Base-by-base conservation (phyloP, 768 basidiomycete species). In the Suillus hirtellus region DNA sequence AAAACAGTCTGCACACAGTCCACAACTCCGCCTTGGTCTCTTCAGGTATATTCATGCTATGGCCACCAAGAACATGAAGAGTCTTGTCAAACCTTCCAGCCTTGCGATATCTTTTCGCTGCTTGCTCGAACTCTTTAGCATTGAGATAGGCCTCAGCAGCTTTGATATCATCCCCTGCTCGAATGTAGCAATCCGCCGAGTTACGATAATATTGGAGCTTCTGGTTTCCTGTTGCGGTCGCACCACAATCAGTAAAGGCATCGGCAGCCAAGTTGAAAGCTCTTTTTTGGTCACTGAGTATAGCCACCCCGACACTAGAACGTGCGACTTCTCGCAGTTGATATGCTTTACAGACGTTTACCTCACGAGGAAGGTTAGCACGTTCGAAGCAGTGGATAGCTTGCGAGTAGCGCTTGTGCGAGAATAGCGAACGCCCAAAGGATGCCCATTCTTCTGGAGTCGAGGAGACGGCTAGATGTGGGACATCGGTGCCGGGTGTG, bases 401-500 rank as follows among this genome's bases (percentile, higher is more conserved):
- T 64, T 88, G 84, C 3, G 76, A 68, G 64, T 83, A 58, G 40
- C 63, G 71, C 55, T 74, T 69, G 19, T 75, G 68, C 8, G 74
- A 66, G 68, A 84, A 85, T 3, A 84, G 64, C 8, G 72, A 67
- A 1, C 65, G 66, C 1, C 81, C 83, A 19, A 73, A 79, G 27
- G 71, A 68, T 4, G 72, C 76, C 83, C 83, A 84, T 67, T 85
- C 84, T 31, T 73, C 78, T 1, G 69, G 66, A 12, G 81, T 79
- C 4, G 88, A 89, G 0, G 81, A 76, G 1, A 81, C 82, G 0
- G 86, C 86, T 24, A 89, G 77, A 14, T 76, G 80, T 1, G 86
- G 86, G 42, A 83, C 78, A 46, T 82, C 82, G 0, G 76, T 78
- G 1, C 73, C 80, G 0, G 86, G 81, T 2, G 78, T 78, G 60